Evolutionary conservation across 371 early-diverging fungal genomes (phyloP), one percentile per base, ranked within the genome.

Genomic region (Apophysomyces trapeziformis): DNA sequence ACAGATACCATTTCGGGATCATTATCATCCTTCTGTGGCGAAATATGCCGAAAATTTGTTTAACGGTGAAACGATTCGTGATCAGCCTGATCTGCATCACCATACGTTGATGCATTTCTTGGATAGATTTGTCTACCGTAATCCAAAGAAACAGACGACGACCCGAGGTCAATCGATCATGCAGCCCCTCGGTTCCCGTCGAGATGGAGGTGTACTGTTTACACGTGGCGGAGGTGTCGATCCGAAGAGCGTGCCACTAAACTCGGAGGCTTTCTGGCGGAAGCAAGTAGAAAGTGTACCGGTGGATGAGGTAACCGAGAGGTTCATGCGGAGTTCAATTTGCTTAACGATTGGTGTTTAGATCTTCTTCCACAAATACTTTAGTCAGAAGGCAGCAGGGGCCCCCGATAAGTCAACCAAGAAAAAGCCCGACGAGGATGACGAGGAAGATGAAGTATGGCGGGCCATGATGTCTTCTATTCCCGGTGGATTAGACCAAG

Each of bases 61-160:
- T 58, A 78, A 82, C 9, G 88, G 90, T 41, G 80, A 89, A 68
- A 79, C 85, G 41, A 94, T 97, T 56, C 73, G 84, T 38, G 82
- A 84, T 36, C 87, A 92, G 58, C 89, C 87, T 68, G 96, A 97
- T 73, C 85, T 98, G 63, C 93, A 94, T 68, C 89, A 91, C 71
- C 95, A 95, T 77, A 95, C 97, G 3, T 80, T 97, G 61, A 81
- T 90, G 65, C 96, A 96, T 70, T 98, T 98, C 82, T 83, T 98
- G 62, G 97, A 98, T 74, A 87, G 93, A 58, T 97, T 98, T 82
- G 95, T 96, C 8, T 96, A 90, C 84, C 94, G 96, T 76, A 96
- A 95, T 77, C 93, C 98, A 39, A 96, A 96, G 83, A 89, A 91
- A 70, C 71, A 71, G n/a, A 39, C 68, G 5, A 64, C 63, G 0